Evolutionary conservation across 768 basidiomycete species (phyloP), one percentile per base, ranked within the genome.

Genomic region (Lanmaoa rubissima): DNA sequence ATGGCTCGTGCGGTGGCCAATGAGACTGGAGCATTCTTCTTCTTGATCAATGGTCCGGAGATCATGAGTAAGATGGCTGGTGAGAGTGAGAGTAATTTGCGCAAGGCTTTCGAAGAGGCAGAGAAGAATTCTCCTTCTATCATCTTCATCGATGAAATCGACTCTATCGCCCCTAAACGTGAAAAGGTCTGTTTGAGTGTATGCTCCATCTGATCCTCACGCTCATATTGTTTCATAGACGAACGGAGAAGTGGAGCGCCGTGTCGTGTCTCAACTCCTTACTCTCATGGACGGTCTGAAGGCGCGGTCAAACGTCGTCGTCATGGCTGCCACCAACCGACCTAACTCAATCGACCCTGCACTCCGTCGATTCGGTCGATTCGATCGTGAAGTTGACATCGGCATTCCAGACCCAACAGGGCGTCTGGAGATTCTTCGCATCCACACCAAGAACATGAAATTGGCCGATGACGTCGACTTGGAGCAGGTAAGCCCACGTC

Each of bases 61-160:
- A 98, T 99, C 73, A 99, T 99, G 97, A 92, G 90, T 65, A 98
- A 99, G 82, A 99, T 99, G 97, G 97, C 97, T 51, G 97, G 97
- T 64, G 97, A 99, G 78, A 88, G 86, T 71, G 97, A 99, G 74
- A 94, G 91, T 69, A 99, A 99, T 75, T 78, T 99, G 60, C 80
- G 97, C 64, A 99, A 99, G 74, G 96, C 97, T 28, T 98, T 98
- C 71, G 97, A 98, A 74, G 97, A 99, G 78, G 96, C 97, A 3
- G 97, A 99, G 79, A 99, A 99, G 83, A 99, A 98, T 78, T 94
- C 92, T 1, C 97, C 97, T 24, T 90, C 97, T 35, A 99, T 99
- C 79, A 99, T 99, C 78, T 99, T 99, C 79, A 98, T 98, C 69
- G 97, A 99, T 75, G 97, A 98, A 75, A 92, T 99, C 63, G 97